Conservation (phyloP, 2,329 filamentous ascomycete species). For the Paraphaeosphaeria sporulosa region DNA sequence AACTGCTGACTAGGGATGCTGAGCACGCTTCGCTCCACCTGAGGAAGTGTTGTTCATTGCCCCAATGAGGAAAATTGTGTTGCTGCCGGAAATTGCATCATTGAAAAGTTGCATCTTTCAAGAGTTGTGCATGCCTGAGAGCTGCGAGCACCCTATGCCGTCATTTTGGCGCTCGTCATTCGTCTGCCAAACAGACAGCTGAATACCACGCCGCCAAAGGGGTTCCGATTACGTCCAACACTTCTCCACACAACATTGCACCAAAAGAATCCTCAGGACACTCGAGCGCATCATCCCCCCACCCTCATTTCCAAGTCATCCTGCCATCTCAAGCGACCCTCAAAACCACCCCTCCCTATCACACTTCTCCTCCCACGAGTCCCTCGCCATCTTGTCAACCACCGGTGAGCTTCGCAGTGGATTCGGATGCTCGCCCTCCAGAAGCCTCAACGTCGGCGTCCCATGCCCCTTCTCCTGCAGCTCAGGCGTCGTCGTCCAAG, state of each 20-base stretch:
- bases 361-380: conserved; percentile 7
- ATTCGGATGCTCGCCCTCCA: conserved; percentile 23
- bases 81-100: neutral
- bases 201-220: neutral
- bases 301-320: neutral
- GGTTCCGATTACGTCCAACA: neutral
- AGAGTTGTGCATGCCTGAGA: neutral
- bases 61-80: neutral
- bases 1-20: neutral
- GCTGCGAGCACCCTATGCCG: neutral
- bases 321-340: neutral
- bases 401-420: conserved; percentile 31
- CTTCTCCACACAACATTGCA: neutral
- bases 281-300: neutral
- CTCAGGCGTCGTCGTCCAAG: conserved; percentile 19
- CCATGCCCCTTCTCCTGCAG: conserved; percentile 30
- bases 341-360: neutral
- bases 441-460: conserved; percentile 21
- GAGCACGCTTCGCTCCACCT: neutral
- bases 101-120: neutral
- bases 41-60: neutral
- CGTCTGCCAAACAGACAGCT: neutral
- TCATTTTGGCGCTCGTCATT: neutral
- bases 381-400: conserved; percentile 17
- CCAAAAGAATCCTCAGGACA: neutral